phyloP scores from a whole-genome alignment of 2,329 filamentous ascomycete genomes.

The Apiospora phragmitis region DNA sequence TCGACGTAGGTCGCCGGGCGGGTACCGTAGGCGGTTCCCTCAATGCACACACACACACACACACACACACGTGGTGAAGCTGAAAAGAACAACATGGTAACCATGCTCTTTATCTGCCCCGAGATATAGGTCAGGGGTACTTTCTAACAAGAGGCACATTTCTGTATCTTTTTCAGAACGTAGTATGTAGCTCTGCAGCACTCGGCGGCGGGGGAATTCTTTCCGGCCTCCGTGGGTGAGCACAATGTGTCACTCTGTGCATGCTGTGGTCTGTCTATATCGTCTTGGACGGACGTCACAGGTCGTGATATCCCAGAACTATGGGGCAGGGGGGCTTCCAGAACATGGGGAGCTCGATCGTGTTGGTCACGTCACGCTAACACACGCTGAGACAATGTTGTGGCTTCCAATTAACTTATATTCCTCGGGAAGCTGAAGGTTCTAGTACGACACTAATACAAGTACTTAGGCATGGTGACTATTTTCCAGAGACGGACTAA shows the following conservation, averaged over 20 bases:
- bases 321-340: neutral
- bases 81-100: neutral
- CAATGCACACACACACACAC: too few relatives aligned
- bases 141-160: neutral
- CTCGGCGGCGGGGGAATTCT: neutral
- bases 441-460: neutral
- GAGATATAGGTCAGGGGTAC: neutral
- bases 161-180: neutral
- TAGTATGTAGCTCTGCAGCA: neutral
- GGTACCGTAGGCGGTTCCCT: too few relatives aligned
- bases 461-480: neutral
- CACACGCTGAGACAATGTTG: neutral
- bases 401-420: conserved; percentile 1
- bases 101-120: neutral
- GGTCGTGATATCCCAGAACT: neutral
- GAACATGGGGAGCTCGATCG: neutral
- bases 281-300: neutral
- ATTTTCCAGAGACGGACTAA: neutral
- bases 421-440: neutral
- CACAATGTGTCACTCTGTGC: neutral
- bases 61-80: neutral
- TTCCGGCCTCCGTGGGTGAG: neutral
- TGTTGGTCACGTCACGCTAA: neutral
- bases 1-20: neutral
- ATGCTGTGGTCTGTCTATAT: neutral